Evolutionary conservation across 352 stramenopile species (phyloP).

Genomic region (Phytophthora nicotianae): DNA sequence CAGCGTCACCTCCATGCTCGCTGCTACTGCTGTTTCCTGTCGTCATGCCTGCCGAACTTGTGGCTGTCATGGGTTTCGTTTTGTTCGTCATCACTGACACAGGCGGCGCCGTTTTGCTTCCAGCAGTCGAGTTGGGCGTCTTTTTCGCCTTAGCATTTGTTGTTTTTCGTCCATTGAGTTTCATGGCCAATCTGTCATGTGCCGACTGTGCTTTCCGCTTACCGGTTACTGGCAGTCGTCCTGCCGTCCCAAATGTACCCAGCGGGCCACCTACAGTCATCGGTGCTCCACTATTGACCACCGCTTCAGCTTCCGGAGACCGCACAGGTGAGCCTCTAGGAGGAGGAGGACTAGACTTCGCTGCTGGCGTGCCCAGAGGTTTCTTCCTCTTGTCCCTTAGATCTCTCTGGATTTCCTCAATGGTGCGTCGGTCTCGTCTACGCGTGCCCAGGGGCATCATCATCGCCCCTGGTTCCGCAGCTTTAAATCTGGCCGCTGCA

Average conservation of each 20-base stretch:
- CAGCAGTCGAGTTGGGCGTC: slow-evolving; percentile 12
- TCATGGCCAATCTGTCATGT: slow-evolving; percentile 73
- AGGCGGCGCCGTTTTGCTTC: slow-evolving; percentile 47
- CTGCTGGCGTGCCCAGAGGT: slow-evolving; percentile 28
- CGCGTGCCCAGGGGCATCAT: slow-evolving; percentile 87
- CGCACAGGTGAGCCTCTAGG: slow-evolving; percentile 62
- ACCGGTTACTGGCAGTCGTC: slow-evolving; percentile 23
- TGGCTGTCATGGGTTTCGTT: slow-evolving; percentile 35
- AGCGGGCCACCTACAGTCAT: slow-evolving; percentile 60
- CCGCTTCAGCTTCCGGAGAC: slow-evolving; percentile 63
- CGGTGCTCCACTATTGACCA: slow-evolving; percentile 36
- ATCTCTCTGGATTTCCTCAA: slow-evolving; percentile 88
- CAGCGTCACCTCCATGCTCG: slow-evolving; percentile 51
- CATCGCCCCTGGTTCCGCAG: slow-evolving; percentile 46
- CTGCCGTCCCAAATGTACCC: slow-evolving; percentile 51
- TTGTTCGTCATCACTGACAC: slow-evolving; percentile 60
- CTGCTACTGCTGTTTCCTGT: slow-evolving; percentile 33
- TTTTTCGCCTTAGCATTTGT: slow-evolving; percentile 62
- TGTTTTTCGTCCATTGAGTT: slow-evolving; percentile 65
- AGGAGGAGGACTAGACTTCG: slow-evolving; percentile 57
- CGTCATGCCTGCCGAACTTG: slow-evolving; percentile 12
- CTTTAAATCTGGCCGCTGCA: slow-evolving; percentile 67
- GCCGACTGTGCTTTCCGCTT: slow-evolving; percentile 80
- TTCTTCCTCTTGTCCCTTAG: slow-evolving; percentile 73
- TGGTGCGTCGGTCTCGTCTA: slow-evolving; percentile 86